Conservation (phyloP, 192 early-diverging fungal genomes). For the Diversispora eburnea region DNA sequence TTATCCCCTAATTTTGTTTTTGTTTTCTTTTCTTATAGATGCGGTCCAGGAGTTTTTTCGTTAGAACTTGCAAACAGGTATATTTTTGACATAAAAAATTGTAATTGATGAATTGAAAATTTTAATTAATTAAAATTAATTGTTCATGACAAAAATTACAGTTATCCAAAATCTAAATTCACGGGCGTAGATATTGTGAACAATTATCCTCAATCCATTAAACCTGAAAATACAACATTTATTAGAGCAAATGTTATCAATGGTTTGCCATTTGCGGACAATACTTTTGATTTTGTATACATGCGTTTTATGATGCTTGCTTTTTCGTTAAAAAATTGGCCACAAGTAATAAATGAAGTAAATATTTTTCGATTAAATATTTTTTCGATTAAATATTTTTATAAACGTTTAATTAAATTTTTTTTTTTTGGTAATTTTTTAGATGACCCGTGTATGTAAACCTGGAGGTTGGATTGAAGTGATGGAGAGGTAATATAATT, state of each 20-base stretch:
- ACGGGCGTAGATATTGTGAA: conserved; percentile 37
- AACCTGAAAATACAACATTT: conserved; percentile 37
- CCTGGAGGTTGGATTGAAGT: conserved; percentile 45
- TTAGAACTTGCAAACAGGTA: background rate
- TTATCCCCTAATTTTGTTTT: too few species aligned
- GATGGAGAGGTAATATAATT: conserved; percentile 26
- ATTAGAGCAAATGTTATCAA: conserved; percentile 25
- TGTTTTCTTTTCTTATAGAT: background rate
- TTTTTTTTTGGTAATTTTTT: background rate
- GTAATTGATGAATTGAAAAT: background rate
- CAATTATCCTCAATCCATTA: conserved; percentile 36
- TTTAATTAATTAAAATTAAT: background rate
- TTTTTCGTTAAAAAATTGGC: conserved; percentile 16
- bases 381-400: too few species aligned
- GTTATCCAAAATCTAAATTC: conserved; percentile 26
- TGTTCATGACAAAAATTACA: background rate
- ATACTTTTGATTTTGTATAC: conserved; percentile 37
- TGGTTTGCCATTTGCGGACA: conserved; percentile 28
- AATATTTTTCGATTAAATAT: too few species aligned
- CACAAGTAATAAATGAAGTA: background rate
- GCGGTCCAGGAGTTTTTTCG: background rate
- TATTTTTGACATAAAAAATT: background rate
- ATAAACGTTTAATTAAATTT: too few species aligned
- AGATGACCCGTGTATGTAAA: conserved; percentile 31
- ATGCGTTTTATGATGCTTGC: conserved; percentile 34